Evolutionary conservation across 148 eudicot genomes (phyloP).

Genomic region (Rhododendron henanense): DNA sequence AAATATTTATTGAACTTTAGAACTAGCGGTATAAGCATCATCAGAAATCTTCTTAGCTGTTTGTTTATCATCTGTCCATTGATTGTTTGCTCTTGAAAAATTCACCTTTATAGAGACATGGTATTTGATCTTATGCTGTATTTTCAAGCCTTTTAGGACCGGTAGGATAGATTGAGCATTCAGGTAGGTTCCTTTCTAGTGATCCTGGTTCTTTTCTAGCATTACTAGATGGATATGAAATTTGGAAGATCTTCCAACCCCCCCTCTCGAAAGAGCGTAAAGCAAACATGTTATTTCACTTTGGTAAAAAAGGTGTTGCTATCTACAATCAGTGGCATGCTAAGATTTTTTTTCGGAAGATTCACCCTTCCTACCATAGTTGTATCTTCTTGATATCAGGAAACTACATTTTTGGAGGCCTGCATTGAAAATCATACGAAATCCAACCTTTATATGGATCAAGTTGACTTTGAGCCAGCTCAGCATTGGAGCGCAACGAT

Average conservation of each 20-base stretch:
- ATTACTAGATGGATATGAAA: background rate
- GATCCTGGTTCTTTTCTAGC: background rate
- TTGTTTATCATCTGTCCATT: background rate
- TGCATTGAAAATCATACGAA: conserved; percentile 96
- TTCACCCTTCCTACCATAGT: conserved; percentile 4
- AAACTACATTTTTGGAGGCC: conserved; percentile 86
- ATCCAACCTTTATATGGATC: conserved; percentile 90
- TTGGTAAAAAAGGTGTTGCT: background rate
- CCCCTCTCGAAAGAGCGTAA: too few species aligned
- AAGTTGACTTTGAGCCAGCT: conserved; percentile 98
- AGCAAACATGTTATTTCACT: background rate
- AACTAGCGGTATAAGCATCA: background rate
- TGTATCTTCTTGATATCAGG: conserved; percentile 40
- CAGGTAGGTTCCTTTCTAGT: background rate
- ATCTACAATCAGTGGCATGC: background rate
- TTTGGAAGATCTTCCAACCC: background rate
- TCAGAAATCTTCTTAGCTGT: background rate
- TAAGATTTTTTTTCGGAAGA: background rate
- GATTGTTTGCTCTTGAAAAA: conserved; percentile 5
- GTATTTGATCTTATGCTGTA: background rate
- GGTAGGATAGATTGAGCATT: conserved; percentile 4
- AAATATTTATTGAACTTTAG: background rate
- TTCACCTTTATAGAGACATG: background rate
- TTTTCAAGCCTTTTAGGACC: background rate
- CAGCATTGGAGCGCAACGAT: conserved; percentile 79